Evolutionary conservation across 257 asterid genomes (phyloP).

Genomic region (Schizonepeta tenuifolia): DNA sequence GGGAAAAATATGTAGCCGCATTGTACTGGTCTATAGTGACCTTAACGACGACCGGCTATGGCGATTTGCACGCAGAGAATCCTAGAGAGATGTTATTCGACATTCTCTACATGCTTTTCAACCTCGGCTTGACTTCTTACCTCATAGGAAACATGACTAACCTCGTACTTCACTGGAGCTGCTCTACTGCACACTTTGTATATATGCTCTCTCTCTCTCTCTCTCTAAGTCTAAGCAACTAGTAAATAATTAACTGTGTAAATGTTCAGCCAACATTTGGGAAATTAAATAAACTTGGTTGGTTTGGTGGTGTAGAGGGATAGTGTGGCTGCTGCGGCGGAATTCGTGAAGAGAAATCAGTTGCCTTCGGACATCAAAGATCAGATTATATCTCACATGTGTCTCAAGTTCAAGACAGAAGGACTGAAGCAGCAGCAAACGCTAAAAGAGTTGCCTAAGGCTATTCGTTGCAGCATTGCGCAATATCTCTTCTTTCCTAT

Average conservation of each 20-base stretch:
- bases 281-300: too few relatives aligned
- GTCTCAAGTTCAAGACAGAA: conserved; percentile 77
- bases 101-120: conserved; percentile 62
- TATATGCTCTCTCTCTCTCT: not conserved
- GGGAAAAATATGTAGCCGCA: conserved; percentile 61
- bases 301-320: conserved; percentile 59
- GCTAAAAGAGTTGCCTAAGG: conserved; percentile 65
- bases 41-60: conserved; percentile 65
- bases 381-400: conserved; percentile 69
- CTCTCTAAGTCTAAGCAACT: not conserved
- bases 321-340: conserved; percentile 60
- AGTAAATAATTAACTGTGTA: too few relatives aligned
- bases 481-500: conserved; percentile 56
- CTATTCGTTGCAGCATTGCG: conserved; percentile 71
- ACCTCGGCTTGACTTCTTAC: conserved; percentile 66
- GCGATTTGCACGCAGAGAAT: conserved; percentile 67
- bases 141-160: conserved; percentile 73
- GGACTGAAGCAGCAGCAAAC: conserved; percentile 68
- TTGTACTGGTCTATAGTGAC: conserved; percentile 71
- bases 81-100: conserved; percentile 62
- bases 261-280: too few relatives aligned
- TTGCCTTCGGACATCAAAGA: conserved; percentile 60
- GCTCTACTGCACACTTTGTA: conserved; percentile 59
- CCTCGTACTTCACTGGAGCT: conserved; percentile 62
- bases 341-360: conserved; percentile 68